These are phyloP conservation scores for Peronospora destructor DNA, from an alignment of 352 stramenopile species.

Conservation along the genomic window DNA sequence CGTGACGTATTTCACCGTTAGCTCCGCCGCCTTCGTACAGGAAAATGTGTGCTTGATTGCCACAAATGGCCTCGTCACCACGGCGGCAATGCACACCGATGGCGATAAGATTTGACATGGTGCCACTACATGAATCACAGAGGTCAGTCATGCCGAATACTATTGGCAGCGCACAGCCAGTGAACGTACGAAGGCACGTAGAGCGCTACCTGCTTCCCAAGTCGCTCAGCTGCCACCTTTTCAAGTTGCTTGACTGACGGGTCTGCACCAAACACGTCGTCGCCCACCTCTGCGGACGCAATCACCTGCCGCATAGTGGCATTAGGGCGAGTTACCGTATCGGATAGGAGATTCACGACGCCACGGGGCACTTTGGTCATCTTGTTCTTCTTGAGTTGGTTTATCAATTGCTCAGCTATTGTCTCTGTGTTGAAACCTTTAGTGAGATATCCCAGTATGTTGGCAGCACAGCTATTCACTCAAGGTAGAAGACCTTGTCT, in stretches of 20 bases:
- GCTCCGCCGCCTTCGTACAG: slow-evolving; percentile 93
- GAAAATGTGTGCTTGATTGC: slow-evolving; percentile 93
- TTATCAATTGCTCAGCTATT: no score
- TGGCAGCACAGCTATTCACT: no score
- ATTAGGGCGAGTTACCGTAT: slow-evolving; percentile 94
- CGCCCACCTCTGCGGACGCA: slow-evolving; percentile 62
- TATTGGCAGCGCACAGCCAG: no score
- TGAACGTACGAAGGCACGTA: slow-evolving; percentile 89
- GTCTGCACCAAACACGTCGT: slow-evolving; percentile 83
- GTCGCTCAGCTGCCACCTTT: slow-evolving; percentile 83
- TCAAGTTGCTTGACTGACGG: slow-evolving; percentile 93
- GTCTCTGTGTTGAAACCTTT: no score
- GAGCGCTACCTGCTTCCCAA: slow-evolving; percentile 92
- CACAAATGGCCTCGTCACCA: slow-evolving; percentile 92
- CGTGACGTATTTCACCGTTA: slow-evolving; percentile 39
- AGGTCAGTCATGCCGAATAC: not conserved
- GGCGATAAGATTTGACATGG: slow-evolving; percentile 96
- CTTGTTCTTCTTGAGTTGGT: not conserved
- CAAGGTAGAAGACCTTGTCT: not conserved
- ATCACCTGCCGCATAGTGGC: slow-evolving; percentile 90
- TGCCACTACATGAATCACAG: slow-evolving; percentile 54
- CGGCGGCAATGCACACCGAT: slow-evolving; percentile 91
- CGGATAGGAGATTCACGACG: slow-evolving; percentile 90
- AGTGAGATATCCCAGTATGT: no score
- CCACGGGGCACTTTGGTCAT: slow-evolving; percentile 23